These are phyloP conservation scores for Xylariaceae sp. DNA, from an alignment of 2,329 filamentous ascomycete species.

Conservation along the genomic window DNA sequence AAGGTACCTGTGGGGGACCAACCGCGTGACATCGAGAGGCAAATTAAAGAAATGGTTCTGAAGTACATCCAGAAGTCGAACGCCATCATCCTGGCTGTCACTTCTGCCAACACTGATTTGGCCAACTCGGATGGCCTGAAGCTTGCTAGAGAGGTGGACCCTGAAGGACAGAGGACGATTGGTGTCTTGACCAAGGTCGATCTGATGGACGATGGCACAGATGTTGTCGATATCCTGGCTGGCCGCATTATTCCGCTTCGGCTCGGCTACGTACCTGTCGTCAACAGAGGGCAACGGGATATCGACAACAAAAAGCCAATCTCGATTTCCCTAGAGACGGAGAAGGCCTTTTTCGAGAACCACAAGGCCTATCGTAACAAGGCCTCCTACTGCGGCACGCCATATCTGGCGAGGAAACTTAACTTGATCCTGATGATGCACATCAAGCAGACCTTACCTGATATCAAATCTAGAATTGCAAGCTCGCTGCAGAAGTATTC, in stretches of 20 bases:
- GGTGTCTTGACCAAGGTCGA: slow-evolving; percentile 99
- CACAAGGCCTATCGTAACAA: slow-evolving; percentile 99
- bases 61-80: slow-evolving; percentile 99
- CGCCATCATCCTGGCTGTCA: slow-evolving; percentile 95
- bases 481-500: slow-evolving; percentile 91
- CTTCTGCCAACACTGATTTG: slow-evolving; percentile 94
- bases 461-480: slow-evolving; percentile 97
- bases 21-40: slow-evolving; percentile 92
- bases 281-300: slow-evolving; percentile 96
- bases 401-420: slow-evolving; percentile 93
- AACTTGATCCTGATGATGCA: slow-evolving; percentile 99
- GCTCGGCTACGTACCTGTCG: slow-evolving; percentile 93
- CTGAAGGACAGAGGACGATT: slow-evolving; percentile 95
- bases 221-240: slow-evolving; percentile 97
- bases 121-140: slow-evolving; percentile 98
- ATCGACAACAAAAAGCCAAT: slow-evolving; percentile 99
- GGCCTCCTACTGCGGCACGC: slow-evolving; percentile 96
- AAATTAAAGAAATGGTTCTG: slow-evolving; percentile 97
- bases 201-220: slow-evolving; percentile 97
- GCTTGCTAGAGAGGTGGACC: slow-evolving; percentile 93
- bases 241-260: slow-evolving; percentile 95
- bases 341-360: slow-evolving; percentile 97
- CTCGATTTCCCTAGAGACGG: slow-evolving; percentile 83
- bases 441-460: slow-evolving; percentile 98
- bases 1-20: slow-evolving; percentile 97